Evolutionary conservation across 306 rosid genomes (phyloP).

Genomic region (Vigna mungo): DNA sequence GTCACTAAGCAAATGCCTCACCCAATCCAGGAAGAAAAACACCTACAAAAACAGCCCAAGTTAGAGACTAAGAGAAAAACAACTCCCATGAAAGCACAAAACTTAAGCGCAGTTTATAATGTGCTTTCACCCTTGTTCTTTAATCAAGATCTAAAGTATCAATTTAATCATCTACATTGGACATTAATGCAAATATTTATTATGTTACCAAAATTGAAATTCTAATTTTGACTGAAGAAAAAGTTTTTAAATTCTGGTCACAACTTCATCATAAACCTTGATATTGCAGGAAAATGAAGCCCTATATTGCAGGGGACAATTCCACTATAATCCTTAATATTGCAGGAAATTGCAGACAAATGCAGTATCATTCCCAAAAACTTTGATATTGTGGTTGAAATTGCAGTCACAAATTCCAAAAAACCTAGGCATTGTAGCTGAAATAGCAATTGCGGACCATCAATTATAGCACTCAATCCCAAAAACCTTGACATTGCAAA

Average conservation of each 20-base stretch:
- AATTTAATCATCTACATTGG: not conserved
- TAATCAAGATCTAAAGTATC: not conserved
- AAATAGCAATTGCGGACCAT: not conserved
- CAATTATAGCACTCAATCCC: not conserved
- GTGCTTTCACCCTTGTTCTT: not conserved
- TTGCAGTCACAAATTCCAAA: not conserved
- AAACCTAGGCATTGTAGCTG: not conserved
- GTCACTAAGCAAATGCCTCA: constrained; percentile 81
- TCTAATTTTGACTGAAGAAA: not conserved
- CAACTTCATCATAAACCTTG: not conserved
- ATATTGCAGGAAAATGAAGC: not conserved
- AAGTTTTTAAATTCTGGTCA: not conserved
- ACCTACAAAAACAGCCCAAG: constrained; percentile 60
- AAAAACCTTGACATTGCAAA: not conserved
- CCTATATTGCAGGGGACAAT: not conserved
- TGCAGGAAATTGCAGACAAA: not conserved
- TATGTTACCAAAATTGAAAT: not conserved
- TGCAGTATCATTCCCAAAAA: not conserved
- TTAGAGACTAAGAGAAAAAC: constrained; percentile 30
- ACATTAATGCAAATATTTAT: not conserved
- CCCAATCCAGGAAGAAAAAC: constrained; percentile 94
- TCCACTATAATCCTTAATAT: not conserved
- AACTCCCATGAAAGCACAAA: not conserved
- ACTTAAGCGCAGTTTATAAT: not conserved
- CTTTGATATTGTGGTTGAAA: not conserved